A percentile compares a stretch with the other conserved stretches of the same genome.
Evolutionary conservation across 169 alveolate species (phyloP).

Genomic region (Babesia gibsoni): DNA sequence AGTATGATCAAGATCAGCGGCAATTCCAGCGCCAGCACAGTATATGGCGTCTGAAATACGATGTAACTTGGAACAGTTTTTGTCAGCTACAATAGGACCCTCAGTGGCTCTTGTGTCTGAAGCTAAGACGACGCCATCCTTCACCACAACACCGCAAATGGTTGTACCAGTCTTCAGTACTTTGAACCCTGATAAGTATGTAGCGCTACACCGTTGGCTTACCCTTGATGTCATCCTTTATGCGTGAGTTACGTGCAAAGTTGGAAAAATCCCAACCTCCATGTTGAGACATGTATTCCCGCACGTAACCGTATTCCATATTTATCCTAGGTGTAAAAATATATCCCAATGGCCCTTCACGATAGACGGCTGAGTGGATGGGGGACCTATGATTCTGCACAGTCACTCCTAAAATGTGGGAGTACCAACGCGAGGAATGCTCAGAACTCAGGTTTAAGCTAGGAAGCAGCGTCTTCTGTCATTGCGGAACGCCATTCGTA

Average conservation of each 20-base stretch:
- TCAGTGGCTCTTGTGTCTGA: slow-evolving; percentile 99
- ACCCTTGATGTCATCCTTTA: slow-evolving; percentile 55
- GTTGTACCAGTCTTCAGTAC: slow-evolving; percentile 94
- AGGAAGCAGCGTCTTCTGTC: slow-evolving; percentile 41
- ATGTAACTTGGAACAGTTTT: slow-evolving; percentile 95
- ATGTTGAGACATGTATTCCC: slow-evolving; percentile 56
- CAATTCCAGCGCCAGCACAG: slow-evolving; percentile 99
- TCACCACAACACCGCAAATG: slow-evolving; percentile 92
- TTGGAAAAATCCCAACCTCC: slow-evolving; percentile 67
- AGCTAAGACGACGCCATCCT: slow-evolving; percentile 96
- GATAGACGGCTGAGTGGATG: background rate
- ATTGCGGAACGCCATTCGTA: slow-evolving; percentile 54
- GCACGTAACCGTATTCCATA: slow-evolving; percentile 60
- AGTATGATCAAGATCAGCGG: slow-evolving; percentile 97
- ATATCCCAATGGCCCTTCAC: background rate
- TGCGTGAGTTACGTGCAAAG: slow-evolving; percentile 54
- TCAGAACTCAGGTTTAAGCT: slow-evolving; percentile 1
- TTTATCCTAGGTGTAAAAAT: background rate
- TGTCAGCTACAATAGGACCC: slow-evolving; percentile 97
- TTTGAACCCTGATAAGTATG: slow-evolving; percentile 41
- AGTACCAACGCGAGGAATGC: slow-evolving; percentile 34
- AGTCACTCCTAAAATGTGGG: slow-evolving; percentile 19
- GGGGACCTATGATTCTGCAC: background rate
- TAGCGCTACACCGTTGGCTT: background rate
- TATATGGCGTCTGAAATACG: slow-evolving; percentile 92